Percentiles rank a stretch among this genome's conserved stretches.
Evolutionary conservation across 345 rosid genomes (phyloP).

Genomic region (Lagerstroemia speciosa): DNA sequence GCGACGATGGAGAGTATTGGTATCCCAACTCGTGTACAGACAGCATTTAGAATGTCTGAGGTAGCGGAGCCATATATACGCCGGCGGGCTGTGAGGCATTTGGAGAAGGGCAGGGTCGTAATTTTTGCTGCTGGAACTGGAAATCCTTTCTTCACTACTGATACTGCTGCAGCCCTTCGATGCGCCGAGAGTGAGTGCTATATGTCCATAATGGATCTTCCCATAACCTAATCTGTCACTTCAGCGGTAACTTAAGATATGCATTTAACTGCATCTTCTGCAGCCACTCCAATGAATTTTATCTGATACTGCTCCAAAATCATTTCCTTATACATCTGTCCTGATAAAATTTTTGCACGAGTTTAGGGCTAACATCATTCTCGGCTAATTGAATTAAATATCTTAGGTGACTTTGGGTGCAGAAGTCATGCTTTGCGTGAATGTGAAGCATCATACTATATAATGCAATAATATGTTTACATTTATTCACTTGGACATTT

Average conservation of each 20-base stretch:
- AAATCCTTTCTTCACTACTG: constrained; percentile 94
- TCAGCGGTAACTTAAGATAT: neutral
- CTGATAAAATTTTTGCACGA: no score
- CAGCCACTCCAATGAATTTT: no score
- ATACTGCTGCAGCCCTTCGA: constrained; percentile 91
- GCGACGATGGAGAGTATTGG: constrained; percentile 98
- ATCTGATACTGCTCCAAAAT: no score
- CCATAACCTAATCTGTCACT: neutral
- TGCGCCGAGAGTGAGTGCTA: constrained; percentile 85
- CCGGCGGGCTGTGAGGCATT: constrained; percentile 76
- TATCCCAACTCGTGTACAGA: constrained; percentile 89
- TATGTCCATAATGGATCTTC: neutral
- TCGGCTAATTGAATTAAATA: neutral
- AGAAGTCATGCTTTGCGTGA: neutral
- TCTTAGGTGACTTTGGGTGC: neutral
- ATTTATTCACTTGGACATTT: neutral
- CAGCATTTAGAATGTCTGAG: constrained; percentile 93
- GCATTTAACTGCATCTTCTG: neutral
- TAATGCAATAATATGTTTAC: neutral
- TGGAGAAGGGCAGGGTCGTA: constrained; percentile 96
- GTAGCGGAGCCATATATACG: constrained; percentile 96
- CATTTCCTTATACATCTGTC: no score
- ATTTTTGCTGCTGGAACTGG: constrained; percentile 97
- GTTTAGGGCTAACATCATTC: no score
- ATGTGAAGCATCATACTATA: neutral